phyloP scores from a whole-genome alignment of 352 stramenopile genomes.

The Phytophthora nicotianae region DNA sequence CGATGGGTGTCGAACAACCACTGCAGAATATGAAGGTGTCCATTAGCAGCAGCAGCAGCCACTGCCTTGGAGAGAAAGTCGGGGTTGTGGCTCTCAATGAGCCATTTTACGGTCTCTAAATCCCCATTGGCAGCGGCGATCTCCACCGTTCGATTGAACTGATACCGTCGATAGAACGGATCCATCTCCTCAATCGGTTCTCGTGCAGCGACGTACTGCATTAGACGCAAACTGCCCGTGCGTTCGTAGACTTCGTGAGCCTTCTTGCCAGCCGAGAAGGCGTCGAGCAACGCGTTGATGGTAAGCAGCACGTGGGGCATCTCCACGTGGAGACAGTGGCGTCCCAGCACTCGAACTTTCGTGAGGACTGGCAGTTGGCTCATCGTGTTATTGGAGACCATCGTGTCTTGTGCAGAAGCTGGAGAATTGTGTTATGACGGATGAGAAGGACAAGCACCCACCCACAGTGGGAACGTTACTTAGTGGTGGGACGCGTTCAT shows the following conservation, averaged over 20 bases:
- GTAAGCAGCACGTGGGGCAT: conserved; percentile 26
- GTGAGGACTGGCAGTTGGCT: conserved; percentile 28
- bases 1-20: conserved; percentile 30
- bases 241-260: conserved; percentile 27
- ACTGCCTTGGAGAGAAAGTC: conserved; percentile 31
- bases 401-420: conserved; percentile 10
- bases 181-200: conserved; percentile 24
- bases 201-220: conserved; percentile 38
- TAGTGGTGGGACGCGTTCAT: conserved; percentile 6
- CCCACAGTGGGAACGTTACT: conserved; percentile 1
- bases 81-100: conserved; percentile 29
- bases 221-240: conserved; percentile 27
- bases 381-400: conserved; percentile 18
- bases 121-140: conserved; percentile 25
- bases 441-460: not conserved
- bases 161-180: conserved; percentile 29
- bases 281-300: conserved; percentile 30
- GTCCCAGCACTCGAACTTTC: conserved; percentile 19
- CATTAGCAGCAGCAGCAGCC: conserved; percentile 26
- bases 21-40: conserved; percentile 31
- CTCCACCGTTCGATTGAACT: conserved; percentile 30
- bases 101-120: conserved; percentile 28
- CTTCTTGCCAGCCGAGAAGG: conserved; percentile 25
- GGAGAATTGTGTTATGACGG: conserved; percentile 32
- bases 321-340: conserved; percentile 21